A percentile compares a stretch with the other conserved stretches of the same genome.
Conservation (phyloP, 345 rosid species). For the Anastatica hierochuntica region DNA sequence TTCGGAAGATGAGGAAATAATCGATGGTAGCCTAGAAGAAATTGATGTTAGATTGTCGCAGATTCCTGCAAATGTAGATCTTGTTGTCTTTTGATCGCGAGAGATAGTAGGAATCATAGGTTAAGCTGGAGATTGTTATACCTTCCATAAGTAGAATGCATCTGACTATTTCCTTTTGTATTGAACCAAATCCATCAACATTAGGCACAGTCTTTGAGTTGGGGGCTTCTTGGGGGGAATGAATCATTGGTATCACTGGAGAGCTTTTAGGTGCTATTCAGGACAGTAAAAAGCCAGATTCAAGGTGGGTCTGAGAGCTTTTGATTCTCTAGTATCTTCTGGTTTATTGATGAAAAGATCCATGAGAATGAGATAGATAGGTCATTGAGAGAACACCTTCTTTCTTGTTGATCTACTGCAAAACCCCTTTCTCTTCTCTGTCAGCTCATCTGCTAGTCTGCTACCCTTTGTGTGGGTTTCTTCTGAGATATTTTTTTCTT, state of each 20-base stretch:
- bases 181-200: constrained; percentile 2
- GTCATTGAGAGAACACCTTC: background rate
- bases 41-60: background rate
- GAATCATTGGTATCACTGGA: background rate
- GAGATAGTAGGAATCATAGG: background rate
- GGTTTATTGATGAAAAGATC: background rate
- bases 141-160: background rate
- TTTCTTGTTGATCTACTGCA: background rate
- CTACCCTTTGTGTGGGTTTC: background rate
- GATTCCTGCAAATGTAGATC: background rate
- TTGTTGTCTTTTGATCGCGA: too few species aligned
- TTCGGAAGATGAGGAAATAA: background rate
- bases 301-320: constrained; percentile 8
- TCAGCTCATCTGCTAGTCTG: background rate
- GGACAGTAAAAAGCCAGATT: background rate
- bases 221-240: background rate
- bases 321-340: constrained; percentile 7
- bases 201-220: constrained; percentile 12
- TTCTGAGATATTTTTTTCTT: background rate
- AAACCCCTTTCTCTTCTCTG: background rate
- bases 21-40: background rate
- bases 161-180: background rate
- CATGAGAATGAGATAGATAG: background rate
- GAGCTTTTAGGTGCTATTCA: background rate
- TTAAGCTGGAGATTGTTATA: background rate